Conservation (phyloP, 371 early-diverging fungal species). For the Encephalitozoon intestinalis region DNA sequence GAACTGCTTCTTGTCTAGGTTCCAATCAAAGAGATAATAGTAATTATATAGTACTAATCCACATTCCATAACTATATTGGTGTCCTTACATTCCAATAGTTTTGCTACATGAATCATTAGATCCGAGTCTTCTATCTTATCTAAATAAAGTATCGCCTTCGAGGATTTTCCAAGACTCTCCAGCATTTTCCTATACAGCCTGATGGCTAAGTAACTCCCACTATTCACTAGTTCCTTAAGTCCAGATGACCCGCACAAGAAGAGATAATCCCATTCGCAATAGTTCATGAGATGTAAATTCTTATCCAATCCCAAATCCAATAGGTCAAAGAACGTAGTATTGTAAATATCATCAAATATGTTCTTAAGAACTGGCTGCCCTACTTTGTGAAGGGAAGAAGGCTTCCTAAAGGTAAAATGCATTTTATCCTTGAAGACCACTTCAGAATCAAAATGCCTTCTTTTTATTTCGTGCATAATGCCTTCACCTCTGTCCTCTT, state of each 20-base stretch:
- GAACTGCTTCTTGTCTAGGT: background rate
- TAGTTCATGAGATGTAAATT: conserved; percentile 16
- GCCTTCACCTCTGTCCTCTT: background rate
- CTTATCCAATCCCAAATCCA: conserved; percentile 7
- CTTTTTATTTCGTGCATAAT: conserved; percentile 36
- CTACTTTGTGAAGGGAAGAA: background rate
- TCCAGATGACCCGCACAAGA: background rate
- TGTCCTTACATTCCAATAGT: background rate
- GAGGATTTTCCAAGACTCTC: background rate
- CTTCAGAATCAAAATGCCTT: conserved; percentile 38
- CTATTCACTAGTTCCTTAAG: background rate
- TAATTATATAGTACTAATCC: background rate
- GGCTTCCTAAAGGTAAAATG: conserved; percentile 21
- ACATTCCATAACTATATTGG: background rate
- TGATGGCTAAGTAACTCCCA: background rate
- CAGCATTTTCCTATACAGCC: background rate
- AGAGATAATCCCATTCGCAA: background rate
- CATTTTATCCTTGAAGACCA: conserved; percentile 25
- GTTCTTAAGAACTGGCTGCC: background rate
- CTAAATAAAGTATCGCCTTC: background rate
- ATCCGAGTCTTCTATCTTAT: background rate
- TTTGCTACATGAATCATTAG: conserved; percentile 2
- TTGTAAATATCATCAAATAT: conserved; percentile 26
- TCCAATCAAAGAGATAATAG: background rate
- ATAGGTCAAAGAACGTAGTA: conserved; percentile 14